Evolutionary conservation across 179 eudicot species (phyloP).

Genomic region (Beta macrorhiza): DNA sequence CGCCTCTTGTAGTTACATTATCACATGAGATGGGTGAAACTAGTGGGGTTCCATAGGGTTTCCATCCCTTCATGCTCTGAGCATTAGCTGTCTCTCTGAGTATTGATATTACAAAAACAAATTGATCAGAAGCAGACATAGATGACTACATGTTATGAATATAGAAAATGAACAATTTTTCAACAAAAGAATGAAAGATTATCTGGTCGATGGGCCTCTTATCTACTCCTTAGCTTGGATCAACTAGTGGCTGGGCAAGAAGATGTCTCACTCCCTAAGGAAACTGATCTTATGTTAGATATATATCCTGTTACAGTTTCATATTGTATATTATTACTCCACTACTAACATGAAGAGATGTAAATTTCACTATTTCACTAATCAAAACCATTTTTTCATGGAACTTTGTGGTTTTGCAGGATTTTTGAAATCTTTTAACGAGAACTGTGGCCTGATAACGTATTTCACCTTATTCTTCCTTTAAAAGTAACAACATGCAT

Average conservation of each 20-base stretch:
- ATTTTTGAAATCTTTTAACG: not conserved
- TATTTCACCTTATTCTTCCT: too few relatives aligned
- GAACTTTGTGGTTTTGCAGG: not conserved
- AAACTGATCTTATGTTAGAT: not conserved
- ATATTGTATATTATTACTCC: not conserved
- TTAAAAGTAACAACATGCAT: too few relatives aligned
- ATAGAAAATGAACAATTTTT: not conserved
- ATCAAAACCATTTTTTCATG: not conserved
- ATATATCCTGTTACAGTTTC: not conserved
- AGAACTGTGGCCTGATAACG: too few relatives aligned
- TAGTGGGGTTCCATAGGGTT: slow-evolving; percentile 91
- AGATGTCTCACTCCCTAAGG: not conserved
- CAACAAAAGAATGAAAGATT: not conserved
- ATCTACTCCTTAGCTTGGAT: not conserved
- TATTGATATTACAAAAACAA: not conserved
- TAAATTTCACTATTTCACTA: not conserved
- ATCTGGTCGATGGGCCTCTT: not conserved
- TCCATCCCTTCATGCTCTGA: slow-evolving; percentile 60
- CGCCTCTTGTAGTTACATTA: slow-evolving; percentile 66
- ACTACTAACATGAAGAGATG: not conserved
- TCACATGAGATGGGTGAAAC: slow-evolving; percentile 73
- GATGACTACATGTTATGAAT: not conserved
- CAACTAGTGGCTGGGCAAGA: not conserved
- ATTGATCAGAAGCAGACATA: not conserved
- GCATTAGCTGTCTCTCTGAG: slow-evolving; percentile 56